These are phyloP conservation scores for Kodamaea kaohsiungensis DNA, from an alignment of 805 yeast species.

Conservation along the genomic window DNA sequence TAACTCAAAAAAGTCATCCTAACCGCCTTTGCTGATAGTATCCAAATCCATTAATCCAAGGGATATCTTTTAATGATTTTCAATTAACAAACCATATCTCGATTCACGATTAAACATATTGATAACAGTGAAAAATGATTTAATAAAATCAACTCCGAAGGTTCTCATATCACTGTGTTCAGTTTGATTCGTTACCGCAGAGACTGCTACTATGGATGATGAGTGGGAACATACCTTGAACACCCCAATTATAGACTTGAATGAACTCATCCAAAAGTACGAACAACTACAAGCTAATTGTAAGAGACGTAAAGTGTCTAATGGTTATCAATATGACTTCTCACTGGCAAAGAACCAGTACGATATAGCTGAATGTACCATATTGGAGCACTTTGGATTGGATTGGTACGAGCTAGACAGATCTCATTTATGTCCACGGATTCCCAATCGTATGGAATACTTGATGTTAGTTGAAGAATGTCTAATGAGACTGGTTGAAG, in stretches of 20 bases:
- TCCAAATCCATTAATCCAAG: too few relatives aligned
- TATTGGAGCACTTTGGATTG: slow-evolving; percentile 14
- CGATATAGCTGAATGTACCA: slow-evolving; percentile 16
- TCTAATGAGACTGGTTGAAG: slow-evolving; percentile 11
- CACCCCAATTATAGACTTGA: background rate
- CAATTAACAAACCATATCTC: too few relatives aligned
- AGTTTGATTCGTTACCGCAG: background rate
- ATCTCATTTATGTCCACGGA: slow-evolving; percentile 19
- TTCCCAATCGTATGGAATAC: slow-evolving; percentile 21
- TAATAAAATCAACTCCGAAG: too few relatives aligned
- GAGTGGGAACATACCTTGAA: background rate
- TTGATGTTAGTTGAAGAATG: slow-evolving; percentile 16
- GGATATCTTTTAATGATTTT: too few relatives aligned
- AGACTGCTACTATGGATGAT: background rate
- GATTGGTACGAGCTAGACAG: slow-evolving; percentile 13
- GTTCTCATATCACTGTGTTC: too few relatives aligned
- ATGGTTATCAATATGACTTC: slow-evolving; percentile 13
- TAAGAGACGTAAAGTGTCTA: slow-evolving; percentile 8
- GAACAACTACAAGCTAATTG: slow-evolving; percentile 6
- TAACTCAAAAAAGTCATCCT: too few relatives aligned
- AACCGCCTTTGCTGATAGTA: too few relatives aligned
- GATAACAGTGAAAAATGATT: too few relatives aligned
- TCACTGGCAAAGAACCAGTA: slow-evolving; percentile 15
- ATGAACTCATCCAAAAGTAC: slow-evolving; percentile 3
- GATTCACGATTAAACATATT: too few relatives aligned